A percentile compares a stretch with the other conserved stretches of the same genome.
Evolutionary conservation across 1,284 basidiomycete genomes (phyloP).

Genomic region (Microbotryum lychnidis-dioicae): DNA sequence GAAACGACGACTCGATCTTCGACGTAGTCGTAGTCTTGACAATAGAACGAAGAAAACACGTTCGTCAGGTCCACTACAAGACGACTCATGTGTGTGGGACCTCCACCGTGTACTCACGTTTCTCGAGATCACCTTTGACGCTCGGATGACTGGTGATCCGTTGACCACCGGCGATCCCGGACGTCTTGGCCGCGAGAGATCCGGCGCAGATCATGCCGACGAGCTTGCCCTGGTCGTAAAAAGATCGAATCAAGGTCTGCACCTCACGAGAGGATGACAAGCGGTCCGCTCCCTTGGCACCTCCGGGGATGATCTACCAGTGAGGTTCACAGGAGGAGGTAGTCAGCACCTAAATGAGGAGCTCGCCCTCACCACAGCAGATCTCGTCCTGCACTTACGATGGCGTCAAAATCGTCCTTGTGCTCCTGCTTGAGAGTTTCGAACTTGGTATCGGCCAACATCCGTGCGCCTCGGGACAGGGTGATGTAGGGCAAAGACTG

Average conservation of each 20-base stretch:
- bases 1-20: slow-evolving; percentile 71
- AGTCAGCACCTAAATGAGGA: too few species aligned
- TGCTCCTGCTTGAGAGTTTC: slow-evolving; percentile 21
- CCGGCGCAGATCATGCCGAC: slow-evolving; percentile 80
- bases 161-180: slow-evolving; percentile 50
- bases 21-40: slow-evolving; percentile 61
- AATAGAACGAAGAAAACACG: not conserved
- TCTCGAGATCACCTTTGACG: slow-evolving; percentile 56
- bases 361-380: not conserved
- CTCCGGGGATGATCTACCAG: slow-evolving; percentile 67
- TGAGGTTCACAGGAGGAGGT: not conserved
- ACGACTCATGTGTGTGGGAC: not conserved
- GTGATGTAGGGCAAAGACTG: slow-evolving; percentile 43
- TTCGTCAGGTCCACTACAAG: not conserved
- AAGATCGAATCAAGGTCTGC: slow-evolving; percentile 57
- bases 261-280: slow-evolving; percentile 43
- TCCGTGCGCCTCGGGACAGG: slow-evolving; percentile 64
- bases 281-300: slow-evolving; percentile 62
- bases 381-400: slow-evolving; percentile 15
- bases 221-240: slow-evolving; percentile 52
- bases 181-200: slow-evolving; percentile 56
- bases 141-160: slow-evolving; percentile 71
- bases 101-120: slow-evolving; percentile 43
- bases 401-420: slow-evolving; percentile 43
- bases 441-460: slow-evolving; percentile 53